Evolutionary conservation across 208 protist species (phyloP), one percentile per base, ranked within the genome.

Genomic region (Phytomonas sp.): DNA sequence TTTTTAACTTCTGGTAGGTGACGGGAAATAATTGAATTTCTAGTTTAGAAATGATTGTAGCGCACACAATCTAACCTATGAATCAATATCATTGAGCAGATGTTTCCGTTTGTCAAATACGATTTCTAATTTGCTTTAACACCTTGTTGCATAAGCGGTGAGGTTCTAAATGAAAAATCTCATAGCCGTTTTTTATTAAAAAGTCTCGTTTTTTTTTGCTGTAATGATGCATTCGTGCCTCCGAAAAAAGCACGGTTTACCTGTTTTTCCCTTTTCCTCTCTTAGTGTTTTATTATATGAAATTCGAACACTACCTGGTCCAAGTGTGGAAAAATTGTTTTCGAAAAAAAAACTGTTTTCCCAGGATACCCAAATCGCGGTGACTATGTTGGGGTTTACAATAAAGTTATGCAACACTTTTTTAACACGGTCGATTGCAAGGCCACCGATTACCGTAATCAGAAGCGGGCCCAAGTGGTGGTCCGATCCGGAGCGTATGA

Each of bases 401-500:
- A 49, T 49, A 23, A 49, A 49, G 40, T 19, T 49, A 56, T 79
- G 70, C 60, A 93, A 95, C 75, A 95, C 87, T n/a, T 95, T 86
- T 73, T 82, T 93, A 63, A 95, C 89, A 62, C 68, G 67, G 37
- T 89, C 84, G 34, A 81, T 90, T 45, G 87, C 87, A 40, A 80
- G 83, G 29, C 71, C 89, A 56, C 91, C 91, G 33, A 91, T 93
- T 63, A 84, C 88, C 23, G 88, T 88, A 32, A 93, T 95, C 66
- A 84, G 88, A 64, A 91, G 83, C 5, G 91, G 91, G 4, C 88
- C 91, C 29, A 80, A 79, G 66, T 95, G 82, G 80, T 95, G 88
- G 86, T 81, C 91, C 40, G 88, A 95, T 40, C 91, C 91, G 42
- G 88, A 95, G 75, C 81, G 91, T 16, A 78, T 95, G 76, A 83